Evolutionary conservation across 331 rosid genomes (phyloP).

Genomic region (Quercus tomentella): DNA sequence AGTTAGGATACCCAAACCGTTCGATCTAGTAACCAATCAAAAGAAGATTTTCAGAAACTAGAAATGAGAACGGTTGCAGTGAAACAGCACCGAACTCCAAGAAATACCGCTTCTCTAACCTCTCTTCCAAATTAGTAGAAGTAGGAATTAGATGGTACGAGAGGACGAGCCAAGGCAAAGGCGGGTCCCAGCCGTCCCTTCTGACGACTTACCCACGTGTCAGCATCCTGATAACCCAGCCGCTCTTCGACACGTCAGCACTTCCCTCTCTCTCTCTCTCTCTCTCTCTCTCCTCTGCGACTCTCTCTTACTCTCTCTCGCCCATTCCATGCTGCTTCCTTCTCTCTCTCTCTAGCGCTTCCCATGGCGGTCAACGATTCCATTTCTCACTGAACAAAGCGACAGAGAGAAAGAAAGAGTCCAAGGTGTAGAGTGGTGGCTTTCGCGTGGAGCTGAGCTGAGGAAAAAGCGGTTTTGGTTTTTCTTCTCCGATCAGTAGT

Average conservation of each 20-base stretch:
- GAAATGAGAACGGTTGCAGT: no score
- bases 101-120: no score
- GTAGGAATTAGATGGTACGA: background rate
- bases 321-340: background rate
- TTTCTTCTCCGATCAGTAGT: no score
- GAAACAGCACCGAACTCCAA: no score
- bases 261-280: background rate
- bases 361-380: constrained; percentile 59
- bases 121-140: no score
- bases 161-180: background rate
- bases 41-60: background rate
- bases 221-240: constrained; percentile 13
- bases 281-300: background rate
- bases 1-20: no score
- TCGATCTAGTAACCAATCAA: no score
- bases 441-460: no score
- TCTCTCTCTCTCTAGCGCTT: constrained; percentile 7
- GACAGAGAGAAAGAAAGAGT: no score
- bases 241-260: constrained; percentile 33
- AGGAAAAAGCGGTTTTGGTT: background rate
- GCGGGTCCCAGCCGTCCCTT: constrained; percentile 18
- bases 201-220: constrained; percentile 17
- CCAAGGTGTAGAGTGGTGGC: no score
- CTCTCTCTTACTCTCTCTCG: background rate
- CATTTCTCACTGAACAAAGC: background rate